Conservation (phyloP, 164 flowering plant genomes). For the Macadamia tetraphylla region DNA sequence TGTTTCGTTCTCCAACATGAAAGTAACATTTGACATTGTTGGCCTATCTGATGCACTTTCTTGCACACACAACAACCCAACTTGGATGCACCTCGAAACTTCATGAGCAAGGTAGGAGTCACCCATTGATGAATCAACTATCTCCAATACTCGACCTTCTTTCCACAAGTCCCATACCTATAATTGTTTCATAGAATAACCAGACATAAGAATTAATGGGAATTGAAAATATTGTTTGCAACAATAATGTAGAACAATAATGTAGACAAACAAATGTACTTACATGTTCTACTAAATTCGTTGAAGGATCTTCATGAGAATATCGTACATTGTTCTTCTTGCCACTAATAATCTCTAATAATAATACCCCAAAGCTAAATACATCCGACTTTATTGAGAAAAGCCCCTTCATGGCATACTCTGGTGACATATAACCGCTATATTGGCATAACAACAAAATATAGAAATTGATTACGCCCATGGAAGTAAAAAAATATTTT, state of each 20-base stretch:
- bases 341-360: not conserved
- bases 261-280: no score
- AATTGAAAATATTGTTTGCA: no score
- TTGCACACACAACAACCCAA: slow-evolving; percentile 11
- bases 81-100: slow-evolving; percentile 10
- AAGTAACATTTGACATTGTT: not conserved
- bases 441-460: no score
- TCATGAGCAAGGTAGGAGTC: not conserved
- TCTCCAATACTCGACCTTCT: not conserved
- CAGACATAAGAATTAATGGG: not conserved
- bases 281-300: slow-evolving; percentile 9
- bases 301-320: not conserved
- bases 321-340: slow-evolving; percentile 5
- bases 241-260: no score
- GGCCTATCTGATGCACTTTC: slow-evolving; percentile 13
- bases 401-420: slow-evolving; percentile 4
- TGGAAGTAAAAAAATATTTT: no score
- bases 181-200: not conserved
- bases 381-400: slow-evolving; percentile 5
- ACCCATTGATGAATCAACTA: slow-evolving; percentile 10
- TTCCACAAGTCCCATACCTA: not conserved
- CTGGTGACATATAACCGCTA: not conserved
- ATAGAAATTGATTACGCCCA: no score
- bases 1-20: not conserved
- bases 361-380: not conserved